Evolutionary conservation across 148 eudicot species (phyloP).

Genomic region (Limonium bicolor): DNA sequence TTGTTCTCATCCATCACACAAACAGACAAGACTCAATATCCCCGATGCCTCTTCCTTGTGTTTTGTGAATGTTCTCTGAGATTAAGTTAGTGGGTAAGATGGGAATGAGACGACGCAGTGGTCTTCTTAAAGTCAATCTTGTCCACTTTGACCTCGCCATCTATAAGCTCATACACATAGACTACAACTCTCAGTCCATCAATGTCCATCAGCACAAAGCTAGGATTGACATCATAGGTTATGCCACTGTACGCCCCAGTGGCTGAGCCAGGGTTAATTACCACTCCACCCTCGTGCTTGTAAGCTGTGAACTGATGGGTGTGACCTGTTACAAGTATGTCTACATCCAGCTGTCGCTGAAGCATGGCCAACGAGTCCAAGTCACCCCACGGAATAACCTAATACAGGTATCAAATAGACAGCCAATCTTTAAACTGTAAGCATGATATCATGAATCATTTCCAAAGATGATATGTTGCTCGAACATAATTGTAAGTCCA

Average conservation of each 20-base stretch:
- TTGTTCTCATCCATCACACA: too few relatives aligned
- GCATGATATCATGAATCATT: background rate
- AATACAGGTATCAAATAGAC: conserved; percentile 3
- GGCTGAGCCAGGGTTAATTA: conserved; percentile 95
- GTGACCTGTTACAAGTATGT: conserved; percentile 90
- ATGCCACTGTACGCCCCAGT: conserved; percentile 95
- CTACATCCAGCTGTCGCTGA: conserved; percentile 92
- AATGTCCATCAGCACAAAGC: conserved; percentile 98
- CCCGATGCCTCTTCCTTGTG: too few relatives aligned
- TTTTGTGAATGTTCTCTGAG: too few relatives aligned
- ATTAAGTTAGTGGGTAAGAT: too few relatives aligned
- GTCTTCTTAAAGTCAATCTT: conserved; percentile 97
- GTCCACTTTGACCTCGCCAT: conserved; percentile 98
- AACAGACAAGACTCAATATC: too few relatives aligned
- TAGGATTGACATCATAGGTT: conserved; percentile 91
- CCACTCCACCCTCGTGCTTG: conserved; percentile 98
- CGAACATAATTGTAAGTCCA: too few relatives aligned
- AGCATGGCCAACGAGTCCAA: conserved; percentile 95
- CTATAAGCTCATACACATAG: conserved; percentile 93
- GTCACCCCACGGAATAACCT: conserved; percentile 98
- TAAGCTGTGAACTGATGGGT: conserved; percentile 98
- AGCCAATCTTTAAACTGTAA: background rate
- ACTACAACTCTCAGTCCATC: conserved; percentile 92
- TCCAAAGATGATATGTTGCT: too few relatives aligned
- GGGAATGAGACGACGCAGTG: conserved; percentile 22